Conservation (phyloP, 768 basidiomycete species). For the Pleurotus tuoliensis region DNA sequence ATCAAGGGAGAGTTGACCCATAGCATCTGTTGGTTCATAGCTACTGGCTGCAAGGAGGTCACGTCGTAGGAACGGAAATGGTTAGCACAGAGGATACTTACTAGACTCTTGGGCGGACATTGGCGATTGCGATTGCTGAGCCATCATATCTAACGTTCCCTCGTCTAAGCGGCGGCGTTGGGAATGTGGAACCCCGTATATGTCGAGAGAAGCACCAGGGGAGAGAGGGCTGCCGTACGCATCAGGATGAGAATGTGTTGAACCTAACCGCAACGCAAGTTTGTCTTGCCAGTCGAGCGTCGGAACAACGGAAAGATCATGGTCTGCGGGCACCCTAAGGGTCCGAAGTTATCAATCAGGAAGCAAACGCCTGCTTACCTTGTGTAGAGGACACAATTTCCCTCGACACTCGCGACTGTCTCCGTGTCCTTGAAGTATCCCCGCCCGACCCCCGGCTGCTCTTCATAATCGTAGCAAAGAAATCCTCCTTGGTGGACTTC, state of each 20-base stretch:
- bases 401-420: conserved; percentile 73
- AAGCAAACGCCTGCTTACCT: conserved; percentile 31
- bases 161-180: conserved; percentile 5
- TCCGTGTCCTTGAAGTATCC: conserved; percentile 57
- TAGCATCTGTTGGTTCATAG: conserved; percentile 46
- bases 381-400: conserved; percentile 75
- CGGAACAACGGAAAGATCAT: conserved; percentile 57
- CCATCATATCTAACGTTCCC: not conserved
- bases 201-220: not conserved
- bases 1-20: conserved; percentile 71
- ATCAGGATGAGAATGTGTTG: conserved; percentile 18
- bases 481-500: conserved; percentile 71
- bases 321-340: conserved; percentile 35
- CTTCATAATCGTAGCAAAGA: conserved; percentile 69
- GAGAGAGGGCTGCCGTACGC: not conserved
- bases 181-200: conserved; percentile 2
- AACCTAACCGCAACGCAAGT: conserved; percentile 52
- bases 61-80: too few relatives aligned
- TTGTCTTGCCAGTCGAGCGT: conserved; percentile 79
- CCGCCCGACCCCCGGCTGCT: conserved; percentile 47
- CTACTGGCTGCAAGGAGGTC: conserved; percentile 8
- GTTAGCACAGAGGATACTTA: not conserved
- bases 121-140: not conserved
- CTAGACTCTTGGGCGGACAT: not conserved
- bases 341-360: not conserved